phyloP scores from a whole-genome alignment of 768 basidiomycete genomes.

The Leccinellum rugosiceps region DNA sequence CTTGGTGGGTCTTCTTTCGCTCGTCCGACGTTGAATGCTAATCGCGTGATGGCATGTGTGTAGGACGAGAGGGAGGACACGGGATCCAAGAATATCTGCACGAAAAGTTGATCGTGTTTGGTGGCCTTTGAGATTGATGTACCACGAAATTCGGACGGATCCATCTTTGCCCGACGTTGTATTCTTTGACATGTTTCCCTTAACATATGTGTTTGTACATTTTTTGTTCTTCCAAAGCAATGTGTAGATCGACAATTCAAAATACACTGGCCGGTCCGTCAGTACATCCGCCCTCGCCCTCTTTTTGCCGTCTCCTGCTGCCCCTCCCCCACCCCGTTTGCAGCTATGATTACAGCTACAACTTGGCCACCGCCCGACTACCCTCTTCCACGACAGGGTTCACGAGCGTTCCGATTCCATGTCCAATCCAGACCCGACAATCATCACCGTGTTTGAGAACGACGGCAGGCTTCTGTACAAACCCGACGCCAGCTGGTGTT shows the following conservation, averaged over 20 bases:
- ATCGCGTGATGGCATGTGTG: background rate
- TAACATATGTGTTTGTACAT: background rate
- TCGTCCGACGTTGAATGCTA: background rate
- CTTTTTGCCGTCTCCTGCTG: background rate
- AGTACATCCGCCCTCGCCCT: background rate
- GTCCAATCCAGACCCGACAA: conserved; percentile 63
- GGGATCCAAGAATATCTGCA: conserved; percentile 91
- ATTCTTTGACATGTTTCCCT: background rate
- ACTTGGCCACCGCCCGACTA: conserved; percentile 33
- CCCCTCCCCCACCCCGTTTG: background rate
- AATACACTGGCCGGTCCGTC: background rate
- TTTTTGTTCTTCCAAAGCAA: background rate
- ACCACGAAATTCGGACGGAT: background rate
- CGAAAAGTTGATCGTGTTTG: conserved; percentile 77
- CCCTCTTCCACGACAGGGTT: conserved; percentile 77
- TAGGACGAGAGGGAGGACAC: conserved; percentile 82
- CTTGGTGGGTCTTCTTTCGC: conserved; percentile 37
- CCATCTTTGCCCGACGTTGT: background rate
- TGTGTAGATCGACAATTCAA: background rate
- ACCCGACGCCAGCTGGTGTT: conserved; percentile 81
- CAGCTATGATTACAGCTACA: conserved; percentile 15
- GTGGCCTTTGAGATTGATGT: conserved; percentile 46
- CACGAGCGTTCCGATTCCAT: conserved; percentile 75
- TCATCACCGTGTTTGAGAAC: conserved; percentile 74
- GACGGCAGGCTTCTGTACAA: conserved; percentile 64